Conservation (phyloP, 495 filamentous ascomycete genomes). For the Stereocaulon alpinum region DNA sequence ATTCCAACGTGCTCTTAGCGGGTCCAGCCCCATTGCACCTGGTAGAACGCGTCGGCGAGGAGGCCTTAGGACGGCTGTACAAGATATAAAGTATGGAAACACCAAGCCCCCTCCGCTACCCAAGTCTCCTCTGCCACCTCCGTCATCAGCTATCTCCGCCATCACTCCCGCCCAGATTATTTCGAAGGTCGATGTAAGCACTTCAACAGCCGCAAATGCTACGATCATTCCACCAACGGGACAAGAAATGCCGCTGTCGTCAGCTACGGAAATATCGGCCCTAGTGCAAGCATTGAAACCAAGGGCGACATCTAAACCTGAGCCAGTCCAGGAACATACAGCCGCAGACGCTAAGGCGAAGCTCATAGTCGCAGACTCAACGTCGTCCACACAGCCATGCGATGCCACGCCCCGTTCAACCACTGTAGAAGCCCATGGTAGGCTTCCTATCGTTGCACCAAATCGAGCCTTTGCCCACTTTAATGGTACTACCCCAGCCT, state of each 20-base stretch:
- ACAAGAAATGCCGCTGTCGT: background rate
- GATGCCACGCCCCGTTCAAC: background rate
- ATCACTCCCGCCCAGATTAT: constrained; percentile 32
- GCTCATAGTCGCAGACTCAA: background rate
- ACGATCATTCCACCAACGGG: background rate
- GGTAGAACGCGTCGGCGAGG: constrained; percentile 14
- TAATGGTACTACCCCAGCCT: constrained; percentile 39
- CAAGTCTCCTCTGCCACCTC: constrained; percentile 14
- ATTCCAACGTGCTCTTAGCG: constrained; percentile 23
- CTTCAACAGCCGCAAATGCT: background rate
- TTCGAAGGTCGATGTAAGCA: background rate
- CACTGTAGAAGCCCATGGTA: background rate
- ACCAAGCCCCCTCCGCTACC: background rate
- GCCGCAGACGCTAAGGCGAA: background rate
- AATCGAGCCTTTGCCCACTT: constrained; percentile 43
- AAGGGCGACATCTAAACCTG: background rate
- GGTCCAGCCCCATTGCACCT: constrained; percentile 16
- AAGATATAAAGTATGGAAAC: constrained; percentile 6
- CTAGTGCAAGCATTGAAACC: background rate
- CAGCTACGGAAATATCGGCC: background rate
- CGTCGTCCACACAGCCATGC: background rate
- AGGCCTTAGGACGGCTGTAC: background rate
- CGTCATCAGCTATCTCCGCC: constrained; percentile 28
- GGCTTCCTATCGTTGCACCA: constrained; percentile 25
- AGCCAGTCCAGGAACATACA: background rate